phyloP scores from a whole-genome alignment of 116 monocot genomes.

The Cymodocea nodosa region DNA sequence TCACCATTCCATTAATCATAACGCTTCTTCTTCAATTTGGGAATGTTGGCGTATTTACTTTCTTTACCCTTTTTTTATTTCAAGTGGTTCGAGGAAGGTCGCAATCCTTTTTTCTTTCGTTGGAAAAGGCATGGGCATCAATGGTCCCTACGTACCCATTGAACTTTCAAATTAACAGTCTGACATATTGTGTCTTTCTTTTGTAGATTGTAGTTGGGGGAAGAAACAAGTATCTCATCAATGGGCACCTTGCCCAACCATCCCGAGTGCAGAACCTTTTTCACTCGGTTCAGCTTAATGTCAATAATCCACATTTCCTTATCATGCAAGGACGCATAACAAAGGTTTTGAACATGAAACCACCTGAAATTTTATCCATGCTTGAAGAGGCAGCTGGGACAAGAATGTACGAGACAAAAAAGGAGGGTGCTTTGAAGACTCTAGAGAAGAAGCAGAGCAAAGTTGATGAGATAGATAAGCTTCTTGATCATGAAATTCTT shows the following conservation, averaged over 20 bases:
- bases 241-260: slow-evolving; percentile 87
- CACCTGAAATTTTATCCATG: slow-evolving; percentile 96
- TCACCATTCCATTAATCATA: too few relatives aligned
- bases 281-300: slow-evolving; percentile 96
- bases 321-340: slow-evolving; percentile 99
- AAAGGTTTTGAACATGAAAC: slow-evolving; percentile 97
- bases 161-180: too few relatives aligned
- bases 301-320: slow-evolving; percentile 95
- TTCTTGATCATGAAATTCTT: slow-evolving; percentile 91
- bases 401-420: slow-evolving; percentile 96
- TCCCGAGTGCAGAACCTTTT: slow-evolving; percentile 88
- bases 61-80: too few relatives aligned
- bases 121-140: too few relatives aligned
- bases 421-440: slow-evolving; percentile 81
- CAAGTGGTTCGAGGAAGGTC: too few relatives aligned
- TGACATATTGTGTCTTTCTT: neutral
- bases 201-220: slow-evolving; percentile 83
- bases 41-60: too few relatives aligned
- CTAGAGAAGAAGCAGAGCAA: slow-evolving; percentile 94
- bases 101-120: too few relatives aligned
- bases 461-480: slow-evolving; percentile 93
- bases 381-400: slow-evolving; percentile 98
- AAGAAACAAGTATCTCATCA: slow-evolving; percentile 90
- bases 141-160: too few relatives aligned
- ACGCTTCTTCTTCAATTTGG: too few relatives aligned